phyloP scores from a whole-genome alignment of 352 stramenopile species.

The Globisporangium mamillatum region DNA sequence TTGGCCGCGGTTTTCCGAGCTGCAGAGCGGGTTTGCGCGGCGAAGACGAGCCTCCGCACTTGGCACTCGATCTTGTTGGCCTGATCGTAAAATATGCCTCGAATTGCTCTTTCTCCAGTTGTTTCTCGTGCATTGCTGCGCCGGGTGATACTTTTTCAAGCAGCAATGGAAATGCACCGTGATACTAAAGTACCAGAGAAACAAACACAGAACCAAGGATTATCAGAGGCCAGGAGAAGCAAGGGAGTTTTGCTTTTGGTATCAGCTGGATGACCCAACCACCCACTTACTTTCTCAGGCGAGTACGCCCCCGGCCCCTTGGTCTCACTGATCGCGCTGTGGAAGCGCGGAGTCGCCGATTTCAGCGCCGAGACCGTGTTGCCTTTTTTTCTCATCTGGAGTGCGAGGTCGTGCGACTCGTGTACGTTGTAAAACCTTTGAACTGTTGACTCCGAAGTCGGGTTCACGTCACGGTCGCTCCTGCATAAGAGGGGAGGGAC shows the following conservation, averaged over 20 bases:
- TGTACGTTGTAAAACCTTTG: slow-evolving; percentile 47
- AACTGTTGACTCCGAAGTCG: slow-evolving; percentile 34
- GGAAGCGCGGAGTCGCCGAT: slow-evolving; percentile 49
- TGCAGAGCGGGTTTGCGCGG: background rate
- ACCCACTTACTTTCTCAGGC: slow-evolving; percentile 36
- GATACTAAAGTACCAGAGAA: slow-evolving; percentile 28
- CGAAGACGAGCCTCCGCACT: background rate
- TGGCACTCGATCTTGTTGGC: slow-evolving; percentile 4
- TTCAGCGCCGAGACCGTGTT: slow-evolving; percentile 39
- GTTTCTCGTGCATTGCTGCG: slow-evolving; percentile 23
- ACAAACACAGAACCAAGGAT: background rate
- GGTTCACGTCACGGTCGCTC: slow-evolving; percentile 52
- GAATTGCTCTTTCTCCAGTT: slow-evolving; percentile 24
- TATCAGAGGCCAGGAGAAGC: background rate
- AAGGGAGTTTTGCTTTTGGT: background rate
- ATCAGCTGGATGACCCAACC: background rate
- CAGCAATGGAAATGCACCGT: slow-evolving; percentile 44
- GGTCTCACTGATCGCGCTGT: slow-evolving; percentile 1
- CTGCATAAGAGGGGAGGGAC: slow-evolving; percentile 12
- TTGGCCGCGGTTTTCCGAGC: slow-evolving; percentile 4
- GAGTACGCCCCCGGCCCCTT: slow-evolving; percentile 43
- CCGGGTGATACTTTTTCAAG: slow-evolving; percentile 34
- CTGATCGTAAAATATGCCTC: slow-evolving; percentile 28
- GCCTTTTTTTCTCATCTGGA: slow-evolving; percentile 28
- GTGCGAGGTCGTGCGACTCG: slow-evolving; percentile 30